Evolutionary conservation across 139 green algal genomes (phyloP).

Genomic region (Coelastrella sp.): DNA sequence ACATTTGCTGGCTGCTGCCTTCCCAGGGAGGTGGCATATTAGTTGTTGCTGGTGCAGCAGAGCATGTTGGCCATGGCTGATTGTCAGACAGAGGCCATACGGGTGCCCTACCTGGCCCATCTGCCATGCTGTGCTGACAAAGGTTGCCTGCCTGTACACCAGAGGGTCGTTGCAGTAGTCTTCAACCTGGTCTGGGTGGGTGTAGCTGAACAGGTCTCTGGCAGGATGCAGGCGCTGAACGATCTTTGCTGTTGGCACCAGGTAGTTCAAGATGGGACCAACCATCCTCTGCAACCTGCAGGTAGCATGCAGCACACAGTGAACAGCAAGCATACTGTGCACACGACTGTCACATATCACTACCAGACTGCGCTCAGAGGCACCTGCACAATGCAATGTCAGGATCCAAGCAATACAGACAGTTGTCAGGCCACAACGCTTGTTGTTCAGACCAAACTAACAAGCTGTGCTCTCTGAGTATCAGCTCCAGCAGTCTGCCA

Average conservation of each 20-base stretch:
- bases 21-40: not conserved
- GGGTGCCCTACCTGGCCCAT: not conserved
- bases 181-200: slow-evolving; percentile 8
- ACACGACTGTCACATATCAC: too few species aligned
- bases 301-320: not conserved
- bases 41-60: too few species aligned
- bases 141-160: not conserved
- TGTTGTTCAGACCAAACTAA: too few species aligned
- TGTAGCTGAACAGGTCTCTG: slow-evolving; percentile 9
- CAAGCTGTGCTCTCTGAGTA: too few species aligned
- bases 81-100: not conserved
- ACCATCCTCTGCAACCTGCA: slow-evolving; percentile 24
- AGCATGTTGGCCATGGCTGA: too few species aligned
- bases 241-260: not conserved
- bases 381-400: too few species aligned
- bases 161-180: slow-evolving; percentile 22
- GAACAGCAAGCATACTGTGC: too few species aligned
- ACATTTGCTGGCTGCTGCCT: not conserved
- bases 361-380: too few species aligned
- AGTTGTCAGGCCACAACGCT: too few species aligned
- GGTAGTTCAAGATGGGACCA: not conserved
- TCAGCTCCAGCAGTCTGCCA: not conserved
- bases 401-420: too few species aligned
- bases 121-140: slow-evolving; percentile 27
- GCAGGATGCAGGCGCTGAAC: slow-evolving; percentile 29